phyloP scores from a whole-genome alignment of 768 basidiomycete genomes.

The Imleria badia region DNA sequence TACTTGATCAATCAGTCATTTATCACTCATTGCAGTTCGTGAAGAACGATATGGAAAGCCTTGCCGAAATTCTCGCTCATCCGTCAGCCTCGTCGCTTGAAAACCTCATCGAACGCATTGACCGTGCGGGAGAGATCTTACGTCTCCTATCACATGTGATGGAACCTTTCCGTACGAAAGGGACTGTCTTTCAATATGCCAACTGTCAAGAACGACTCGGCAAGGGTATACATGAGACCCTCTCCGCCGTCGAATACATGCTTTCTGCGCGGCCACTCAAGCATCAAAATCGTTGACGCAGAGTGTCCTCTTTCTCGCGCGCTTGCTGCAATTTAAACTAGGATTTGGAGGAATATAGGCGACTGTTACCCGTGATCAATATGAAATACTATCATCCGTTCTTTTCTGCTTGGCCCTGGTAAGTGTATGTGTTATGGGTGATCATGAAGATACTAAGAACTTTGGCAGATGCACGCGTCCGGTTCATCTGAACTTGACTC shows the following conservation, averaged over 20 bases:
- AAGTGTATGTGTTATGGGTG: conserved; percentile 28
- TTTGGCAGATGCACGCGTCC: conserved; percentile 50
- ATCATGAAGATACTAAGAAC: neutral
- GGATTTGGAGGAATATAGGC: conserved; percentile 65
- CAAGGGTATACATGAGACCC: conserved; percentile 44
- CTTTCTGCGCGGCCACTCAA: conserved; percentile 27
- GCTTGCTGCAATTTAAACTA: conserved; percentile 71
- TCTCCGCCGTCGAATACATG: conserved; percentile 41
- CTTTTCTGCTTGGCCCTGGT: conserved; percentile 57
- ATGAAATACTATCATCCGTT: conserved; percentile 39
- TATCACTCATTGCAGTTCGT: conserved; percentile 51
- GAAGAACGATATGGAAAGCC: conserved; percentile 68
- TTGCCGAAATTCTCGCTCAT: conserved; percentile 53
- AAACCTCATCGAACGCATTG: conserved; percentile 41
- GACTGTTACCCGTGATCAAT: conserved; percentile 44
- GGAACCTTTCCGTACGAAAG: conserved; percentile 55
- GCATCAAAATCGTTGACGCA: conserved; percentile 35
- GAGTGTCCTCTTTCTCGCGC: conserved; percentile 55
- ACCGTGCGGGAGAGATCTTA: conserved; percentile 63
- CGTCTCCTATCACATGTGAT: conserved; percentile 69
- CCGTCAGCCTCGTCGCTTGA: conserved; percentile 26
- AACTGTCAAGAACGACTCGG: conserved; percentile 56
- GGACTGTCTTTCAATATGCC: conserved; percentile 51
- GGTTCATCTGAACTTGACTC: conserved; percentile 51
- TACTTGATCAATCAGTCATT: neutral